Evolutionary conservation across 2,329 filamentous ascomycete genomes (phyloP).

Genomic region (Knufia fluminis): DNA sequence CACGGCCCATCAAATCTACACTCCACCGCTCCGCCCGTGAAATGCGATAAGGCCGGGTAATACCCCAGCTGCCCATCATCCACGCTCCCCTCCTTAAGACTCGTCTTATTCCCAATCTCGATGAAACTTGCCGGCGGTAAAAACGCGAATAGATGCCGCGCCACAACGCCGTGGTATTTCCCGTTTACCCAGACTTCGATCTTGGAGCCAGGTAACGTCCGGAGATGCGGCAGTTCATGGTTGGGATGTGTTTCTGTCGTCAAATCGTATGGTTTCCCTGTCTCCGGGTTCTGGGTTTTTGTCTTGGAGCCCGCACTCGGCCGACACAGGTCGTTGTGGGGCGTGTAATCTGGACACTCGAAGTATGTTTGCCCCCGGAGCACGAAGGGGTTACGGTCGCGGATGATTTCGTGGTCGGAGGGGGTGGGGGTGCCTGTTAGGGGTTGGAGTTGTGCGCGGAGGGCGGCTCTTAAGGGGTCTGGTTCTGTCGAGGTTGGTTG

Average conservation of each 20-base stretch:
- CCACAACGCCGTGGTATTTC: conserved; percentile 72
- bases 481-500: not conserved
- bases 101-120: conserved; percentile 56
- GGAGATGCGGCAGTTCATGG: conserved; percentile 66
- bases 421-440: conserved; percentile 9
- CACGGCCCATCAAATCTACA: conserved; percentile 92
- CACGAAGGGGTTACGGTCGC: conserved; percentile 87
- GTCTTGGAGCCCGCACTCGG: conserved; percentile 29
- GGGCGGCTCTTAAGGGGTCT: conserved; percentile 11
- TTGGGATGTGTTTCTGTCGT: conserved; percentile 35
- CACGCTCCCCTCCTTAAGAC: conserved; percentile 18
- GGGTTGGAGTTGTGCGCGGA: conserved; percentile 12
- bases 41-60: conserved; percentile 86
- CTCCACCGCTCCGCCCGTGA: conserved; percentile 81
- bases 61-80: conserved; percentile 95
- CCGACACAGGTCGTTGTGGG: conserved; percentile 81
- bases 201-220: conserved; percentile 74
- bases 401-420: conserved; percentile 60
- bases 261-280: conserved; percentile 21
- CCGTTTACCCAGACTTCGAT: conserved; percentile 95
- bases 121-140: conserved; percentile 70
- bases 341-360: conserved; percentile 80
- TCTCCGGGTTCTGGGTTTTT: conserved; percentile 53
- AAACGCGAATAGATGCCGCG: conserved; percentile 80
- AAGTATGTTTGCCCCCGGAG: conserved; percentile 60